Conservation (phyloP, 2,329 filamentous ascomycete species). For the Fusarium nelsonii region DNA sequence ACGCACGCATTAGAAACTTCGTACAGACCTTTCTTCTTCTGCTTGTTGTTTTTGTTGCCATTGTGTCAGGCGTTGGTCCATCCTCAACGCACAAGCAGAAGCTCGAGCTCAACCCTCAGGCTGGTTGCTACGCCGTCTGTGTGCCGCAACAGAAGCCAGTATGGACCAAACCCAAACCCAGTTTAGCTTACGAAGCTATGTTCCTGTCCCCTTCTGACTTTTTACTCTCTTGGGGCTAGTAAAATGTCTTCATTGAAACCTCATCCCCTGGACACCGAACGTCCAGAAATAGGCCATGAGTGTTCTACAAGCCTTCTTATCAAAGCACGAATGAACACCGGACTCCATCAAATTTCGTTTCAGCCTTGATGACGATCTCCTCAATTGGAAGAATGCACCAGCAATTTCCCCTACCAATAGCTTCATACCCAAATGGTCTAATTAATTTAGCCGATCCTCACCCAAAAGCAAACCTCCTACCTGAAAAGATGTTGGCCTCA, state of each 20-base stretch:
- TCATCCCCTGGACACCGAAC: constrained; percentile 2
- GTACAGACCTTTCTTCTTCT: constrained; percentile 9
- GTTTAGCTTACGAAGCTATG: constrained; percentile 32
- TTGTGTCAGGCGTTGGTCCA: constrained; percentile 8
- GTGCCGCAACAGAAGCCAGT: constrained; percentile 37
- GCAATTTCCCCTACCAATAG: constrained; percentile 12
- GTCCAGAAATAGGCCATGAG: constrained; percentile 26
- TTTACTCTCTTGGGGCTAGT: constrained; percentile 42
- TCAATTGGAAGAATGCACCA: background rate
- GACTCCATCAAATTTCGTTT: constrained; percentile 6
- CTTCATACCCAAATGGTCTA: constrained; percentile 9
- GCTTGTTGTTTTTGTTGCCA: constrained; percentile 16
- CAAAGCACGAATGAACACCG: constrained; percentile 3
- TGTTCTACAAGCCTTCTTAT: constrained; percentile 20
- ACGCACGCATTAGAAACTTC: constrained; percentile 20
- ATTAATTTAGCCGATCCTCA: constrained; percentile 17
- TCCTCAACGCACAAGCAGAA: constrained; percentile 20
- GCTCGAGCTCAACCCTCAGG: constrained; percentile 31
- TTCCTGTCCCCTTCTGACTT: constrained; percentile 40
- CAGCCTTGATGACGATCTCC: constrained; percentile 14
- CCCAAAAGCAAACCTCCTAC: constrained; percentile 6
- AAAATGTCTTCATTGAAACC: constrained; percentile 5
- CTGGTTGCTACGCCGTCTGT: constrained; percentile 44
- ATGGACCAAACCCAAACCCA: constrained; percentile 16
- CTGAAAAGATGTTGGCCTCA: background rate